Evolutionary conservation across 345 rosid species (phyloP), one percentile per base, ranked within the genome.

Genomic region (Arabidopsis suecica): DNA sequence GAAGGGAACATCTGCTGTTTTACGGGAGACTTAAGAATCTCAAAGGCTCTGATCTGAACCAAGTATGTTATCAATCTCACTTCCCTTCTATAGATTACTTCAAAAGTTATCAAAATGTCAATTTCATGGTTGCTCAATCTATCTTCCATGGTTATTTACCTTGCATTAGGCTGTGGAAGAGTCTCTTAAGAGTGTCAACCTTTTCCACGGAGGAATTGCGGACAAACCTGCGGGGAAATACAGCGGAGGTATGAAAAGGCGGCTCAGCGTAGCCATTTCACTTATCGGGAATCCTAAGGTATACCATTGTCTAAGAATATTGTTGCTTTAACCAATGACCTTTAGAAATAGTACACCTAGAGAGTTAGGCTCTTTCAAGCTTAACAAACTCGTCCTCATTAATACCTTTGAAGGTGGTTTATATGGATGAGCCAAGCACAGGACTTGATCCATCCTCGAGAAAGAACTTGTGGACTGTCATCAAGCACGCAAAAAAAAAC

Each of bases 221-320:
- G 92, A 94, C 55, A 91, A 85, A 79, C 82, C 83, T 72, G 91
- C 95, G 30, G 92, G 95, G 2, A 94, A 94, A 79, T 94, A 91
- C 71, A 94, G 97, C 37, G 98, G 98, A 70, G 98, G 98, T 32
- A 94, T 94, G 97, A 94, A 94, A 81, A 87, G 98, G 83, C 88
- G 98, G 81, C 91, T 93, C 7, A 93, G 98, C 62, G 98, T 93
- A 59, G 96, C 96, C 58, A 91, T 94, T 71, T 94, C 98, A 50
- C 86, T 91, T 67, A 94, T 94, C 18, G 98, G 98, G 25, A 86
- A 86, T 78, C 98, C 97, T 60, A 94, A 85, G 83, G 98, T 88
- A 80, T 20, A 80, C 66, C 16, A 11, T 63, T 20, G 5, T n/a
- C 50, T 28, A 1, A 49, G 1, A 54, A 7, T 48, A 23, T 23